Conservation (phyloP, 169 alveolate species). For the Plasmodium chabaudi region DNA sequence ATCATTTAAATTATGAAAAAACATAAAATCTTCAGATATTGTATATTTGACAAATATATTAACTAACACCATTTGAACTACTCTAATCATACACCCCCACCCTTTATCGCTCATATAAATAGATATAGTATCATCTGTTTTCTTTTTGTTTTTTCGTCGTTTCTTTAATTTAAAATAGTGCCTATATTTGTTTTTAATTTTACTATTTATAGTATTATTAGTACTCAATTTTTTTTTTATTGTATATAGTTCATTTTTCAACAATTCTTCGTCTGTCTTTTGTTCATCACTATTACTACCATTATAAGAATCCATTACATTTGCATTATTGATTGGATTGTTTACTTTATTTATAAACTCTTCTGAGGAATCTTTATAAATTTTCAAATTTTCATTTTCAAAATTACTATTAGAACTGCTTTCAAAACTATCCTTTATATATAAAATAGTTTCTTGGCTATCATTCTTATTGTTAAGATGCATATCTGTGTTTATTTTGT, state of each 20-base stretch:
- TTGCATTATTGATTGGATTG: too few species aligned
- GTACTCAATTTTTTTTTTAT: constrained; percentile 1
- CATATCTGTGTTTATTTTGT: constrained; percentile 5
- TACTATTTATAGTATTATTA: neutral
- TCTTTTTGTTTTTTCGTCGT: constrained; percentile 15
- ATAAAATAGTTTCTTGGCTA: constrained; percentile 32
- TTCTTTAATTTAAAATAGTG: constrained; percentile 12
- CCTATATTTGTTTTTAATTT: constrained; percentile 19
- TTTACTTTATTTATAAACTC: too few species aligned
- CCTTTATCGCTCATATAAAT: constrained; percentile 78
- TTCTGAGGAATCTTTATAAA: neutral
- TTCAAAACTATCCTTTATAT: constrained; percentile 20
- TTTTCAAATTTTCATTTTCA: constrained; percentile 7
- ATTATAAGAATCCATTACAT: too few species aligned
- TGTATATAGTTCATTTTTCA: neutral
- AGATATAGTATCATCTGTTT: constrained; percentile 33
- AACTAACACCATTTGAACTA: constrained; percentile 84
- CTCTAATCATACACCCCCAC: constrained; percentile 85
- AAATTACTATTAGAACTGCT: constrained; percentile 23
- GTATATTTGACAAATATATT: constrained; percentile 73
- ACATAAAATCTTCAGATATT: constrained; percentile 33
- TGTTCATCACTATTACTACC: neutral
- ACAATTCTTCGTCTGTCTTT: constrained; percentile 1
- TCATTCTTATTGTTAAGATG: constrained; percentile 19
- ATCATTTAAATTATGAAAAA: constrained; percentile 46